Percentiles rank a stretch among this genome's conserved stretches.
Conservation (phyloP, 805 yeast species). For the Candida piceae region DNA sequence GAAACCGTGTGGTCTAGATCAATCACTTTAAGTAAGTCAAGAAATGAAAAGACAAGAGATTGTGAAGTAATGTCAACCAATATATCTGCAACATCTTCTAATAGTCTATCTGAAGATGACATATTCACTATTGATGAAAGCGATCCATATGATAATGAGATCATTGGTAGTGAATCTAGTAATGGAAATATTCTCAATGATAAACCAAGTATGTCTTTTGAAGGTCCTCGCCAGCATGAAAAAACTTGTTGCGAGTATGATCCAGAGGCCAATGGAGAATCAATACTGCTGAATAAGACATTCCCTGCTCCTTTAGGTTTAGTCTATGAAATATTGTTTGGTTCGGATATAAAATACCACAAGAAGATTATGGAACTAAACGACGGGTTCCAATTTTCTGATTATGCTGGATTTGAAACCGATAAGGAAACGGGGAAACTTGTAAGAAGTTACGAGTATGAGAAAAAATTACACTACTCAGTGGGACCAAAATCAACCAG, state of each 20-base stretch:
- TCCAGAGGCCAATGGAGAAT: conserved; percentile 44
- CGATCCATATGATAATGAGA: conserved; percentile 19
- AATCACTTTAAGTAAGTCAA: conserved; percentile 24
- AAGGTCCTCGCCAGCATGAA: conserved; percentile 61
- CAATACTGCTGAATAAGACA: conserved; percentile 42
- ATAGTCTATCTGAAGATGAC: conserved; percentile 24
- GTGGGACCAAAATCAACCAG: conserved; percentile 92
- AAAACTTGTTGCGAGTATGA: conserved; percentile 49
- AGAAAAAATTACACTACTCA: conserved; percentile 70
- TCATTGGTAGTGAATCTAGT: background rate
- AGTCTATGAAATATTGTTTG: conserved; percentile 65
- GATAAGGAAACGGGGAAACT: conserved; percentile 36
- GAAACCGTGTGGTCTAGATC: conserved; percentile 62
- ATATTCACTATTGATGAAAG: conserved; percentile 29
- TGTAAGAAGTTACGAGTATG: conserved; percentile 57
- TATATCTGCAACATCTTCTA: conserved; percentile 11
- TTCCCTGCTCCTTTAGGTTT: conserved; percentile 75
- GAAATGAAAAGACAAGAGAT: conserved; percentile 22
- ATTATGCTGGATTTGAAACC: conserved; percentile 32
- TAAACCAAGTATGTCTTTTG: conserved; percentile 18
- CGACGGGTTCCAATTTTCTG: conserved; percentile 43
- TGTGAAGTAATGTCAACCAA: conserved; percentile 17
- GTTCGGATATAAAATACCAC: conserved; percentile 44
- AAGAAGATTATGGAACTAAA: conserved; percentile 35
- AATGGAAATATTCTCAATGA: conserved; percentile 5